Evolutionary conservation across 2,329 filamentous ascomycete genomes (phyloP), one percentile per base, ranked within the genome.

Genomic region (Teratosphaeria zuluensis): DNA sequence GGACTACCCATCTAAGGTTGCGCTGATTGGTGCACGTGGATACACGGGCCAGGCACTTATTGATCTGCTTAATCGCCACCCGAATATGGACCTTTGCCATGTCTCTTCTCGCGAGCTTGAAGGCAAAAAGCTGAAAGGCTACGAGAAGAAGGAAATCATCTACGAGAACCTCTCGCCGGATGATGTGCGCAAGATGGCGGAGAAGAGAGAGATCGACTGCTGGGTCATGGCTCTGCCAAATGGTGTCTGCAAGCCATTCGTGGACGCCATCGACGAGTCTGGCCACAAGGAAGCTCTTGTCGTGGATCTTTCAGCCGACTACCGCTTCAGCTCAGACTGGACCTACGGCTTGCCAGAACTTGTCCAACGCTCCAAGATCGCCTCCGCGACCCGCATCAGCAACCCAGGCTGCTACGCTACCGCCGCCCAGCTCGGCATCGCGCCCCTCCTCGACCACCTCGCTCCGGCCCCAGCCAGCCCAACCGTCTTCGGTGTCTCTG

Each of bases 191-290:
- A 82, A 85, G 59, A 90, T 97, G 83, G 89, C 94, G 62, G 86
- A 88, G 72, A 84, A 87, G 33, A 88, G 89, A 56, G 84, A 92
- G 68, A 86, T 97, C 55, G 92, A 97, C 77, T 94, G 89, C 76
- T 97, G 92, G 92, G 89, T 97, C 52, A 94, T 97, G 89, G 94
- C 94, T 38, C 84, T 97, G 32, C 94, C 92, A 52, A 99, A 97
- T 70, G 89, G 90, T 61, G 90, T 96, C 55, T 96, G 90, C 83
- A 89, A 91, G 77, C 92, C 94, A 0, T 99, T 88, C 66, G 88
- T 97, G 9, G 90, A 97, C 63, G 92, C 92, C 7, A 84, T 97
- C 56, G 84, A 92, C 66, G 82, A 87, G 69, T 84, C 81, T 33
- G 84, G 84, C 59, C 81, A 84, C 70, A 78, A 77, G 55, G 72